Evolutionary conservation across 108 stramenopile genomes (phyloP).

Genomic region (Nitzschia palea): DNA sequence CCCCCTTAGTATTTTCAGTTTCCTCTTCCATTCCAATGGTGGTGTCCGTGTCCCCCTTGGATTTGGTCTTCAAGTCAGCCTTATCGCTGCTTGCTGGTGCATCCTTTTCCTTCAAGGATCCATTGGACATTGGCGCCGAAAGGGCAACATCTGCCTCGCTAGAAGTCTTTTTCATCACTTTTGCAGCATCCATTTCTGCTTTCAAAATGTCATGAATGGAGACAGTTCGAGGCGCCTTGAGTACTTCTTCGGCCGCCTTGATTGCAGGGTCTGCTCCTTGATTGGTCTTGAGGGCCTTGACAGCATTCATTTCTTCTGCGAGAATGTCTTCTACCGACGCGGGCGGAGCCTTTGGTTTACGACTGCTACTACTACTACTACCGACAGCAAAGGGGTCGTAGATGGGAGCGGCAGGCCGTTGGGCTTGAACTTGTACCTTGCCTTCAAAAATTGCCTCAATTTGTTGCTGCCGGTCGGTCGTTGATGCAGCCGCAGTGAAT

Average conservation of each 20-base stretch:
- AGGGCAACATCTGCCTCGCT: neutral
- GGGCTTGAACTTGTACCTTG: neutral
- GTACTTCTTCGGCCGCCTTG: no score
- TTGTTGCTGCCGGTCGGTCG: neutral
- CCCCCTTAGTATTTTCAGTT: neutral
- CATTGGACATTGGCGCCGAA: neutral
- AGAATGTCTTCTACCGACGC: neutral
- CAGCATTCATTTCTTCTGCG: neutral
- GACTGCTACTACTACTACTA: neutral
- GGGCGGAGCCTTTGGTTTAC: neutral
- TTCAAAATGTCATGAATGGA: slow-evolving; percentile 3
- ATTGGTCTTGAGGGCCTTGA: neutral
- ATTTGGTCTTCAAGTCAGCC: no score
- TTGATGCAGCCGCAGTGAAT: neutral
- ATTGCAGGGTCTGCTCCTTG: no score
- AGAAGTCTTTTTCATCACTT: neutral
- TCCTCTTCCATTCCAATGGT: no score
- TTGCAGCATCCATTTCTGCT: neutral
- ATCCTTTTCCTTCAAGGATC: no score
- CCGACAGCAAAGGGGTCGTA: slow-evolving; percentile 1
- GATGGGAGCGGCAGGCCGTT: neutral
- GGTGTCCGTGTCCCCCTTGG: no score
- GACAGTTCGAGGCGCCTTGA: no score
- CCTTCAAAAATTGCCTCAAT: slow-evolving; percentile 2
- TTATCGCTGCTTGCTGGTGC: no score